Evolutionary conservation across 2,329 filamentous ascomycete species (phyloP), one percentile per base, ranked within the genome.

Genomic region (Lasiodiplodia sp.): DNA sequence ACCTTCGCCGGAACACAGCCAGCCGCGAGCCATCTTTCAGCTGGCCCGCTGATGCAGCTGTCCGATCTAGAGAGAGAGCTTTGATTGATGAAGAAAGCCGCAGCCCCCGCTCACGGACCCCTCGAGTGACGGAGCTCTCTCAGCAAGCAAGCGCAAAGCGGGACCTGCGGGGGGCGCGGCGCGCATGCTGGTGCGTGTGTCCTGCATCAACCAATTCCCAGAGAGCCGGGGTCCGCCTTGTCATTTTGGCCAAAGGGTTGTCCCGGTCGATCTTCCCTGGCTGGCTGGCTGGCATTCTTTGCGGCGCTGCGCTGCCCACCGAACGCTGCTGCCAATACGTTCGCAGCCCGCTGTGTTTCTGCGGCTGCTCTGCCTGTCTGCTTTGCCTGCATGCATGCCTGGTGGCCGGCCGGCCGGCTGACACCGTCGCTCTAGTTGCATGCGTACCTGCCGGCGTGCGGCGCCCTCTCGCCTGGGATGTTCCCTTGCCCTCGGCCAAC

Each of bases 211-310:
- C 58, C n/a, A 23, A 21, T 18, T 60, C 56, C 37, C 60, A 38
- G 44, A 7, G 44, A 21, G 44, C 44, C 44, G 44, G 44, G 44
- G 44, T 47, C 3, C 44, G 44, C 44, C 44, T 47, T 47, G 60
- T 49, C 38, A 25, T n/a, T 23, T 31, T 12, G 31, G 8, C 51
- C 60, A 28, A 64, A 52, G 60, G 60, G 44, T 52, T 52, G 51
- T 64, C 60, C 60, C 60, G 60, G 60, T 38, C 60, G 60, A 64
- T 64, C 60, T 34, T 31, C 60, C 51, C 37, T 60, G 40, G 44
- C 31, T 10, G 31, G 31, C 28, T 34, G 31, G 31, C 31, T 34
- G 31, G 31, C 31, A 8, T 34, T 40, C 23, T 25, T 14, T 23
- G 21, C 57, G 37, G 31, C 28, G 28, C 28, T 28, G 28, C 28